Percentiles rank a stretch among this genome's conserved stretches.
These are phyloP conservation scores for Olyra latifolia DNA, from an alignment of 176 grass and related monocot species.

Conservation along the genomic window DNA sequence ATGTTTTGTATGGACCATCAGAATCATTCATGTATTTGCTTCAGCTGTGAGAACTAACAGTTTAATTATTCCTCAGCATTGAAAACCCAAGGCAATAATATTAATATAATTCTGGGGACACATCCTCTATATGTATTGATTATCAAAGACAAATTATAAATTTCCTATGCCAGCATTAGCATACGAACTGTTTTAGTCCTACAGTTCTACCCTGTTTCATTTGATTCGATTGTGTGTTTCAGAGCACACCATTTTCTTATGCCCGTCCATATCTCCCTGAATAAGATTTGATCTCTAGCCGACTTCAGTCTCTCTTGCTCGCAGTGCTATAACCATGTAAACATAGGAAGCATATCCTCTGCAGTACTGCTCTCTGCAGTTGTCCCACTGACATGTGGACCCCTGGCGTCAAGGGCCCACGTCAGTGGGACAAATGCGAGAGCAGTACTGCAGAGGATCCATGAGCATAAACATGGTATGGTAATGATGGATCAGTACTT, in stretches of 20 bases:
- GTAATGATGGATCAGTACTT: background rate
- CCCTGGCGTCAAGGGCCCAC: too few relatives aligned
- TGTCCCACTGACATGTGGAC: too few relatives aligned
- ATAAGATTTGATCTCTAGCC: constrained; percentile 10
- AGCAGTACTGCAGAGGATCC: too few relatives aligned
- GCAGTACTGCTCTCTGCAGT: too few relatives aligned
- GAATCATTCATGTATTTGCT: background rate
- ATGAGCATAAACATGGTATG: constrained; percentile 1
- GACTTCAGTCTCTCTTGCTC: constrained; percentile 5
- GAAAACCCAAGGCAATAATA: background rate
- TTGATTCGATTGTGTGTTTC: background rate
- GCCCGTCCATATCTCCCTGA: background rate
- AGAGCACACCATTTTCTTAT: background rate
- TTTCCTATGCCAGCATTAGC: background rate
- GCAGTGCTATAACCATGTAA: background rate
- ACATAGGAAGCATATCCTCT: too few relatives aligned
- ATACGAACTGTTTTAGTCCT: background rate
- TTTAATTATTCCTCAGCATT: background rate
- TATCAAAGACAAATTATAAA: background rate
- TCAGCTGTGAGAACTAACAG: constrained; percentile 7
- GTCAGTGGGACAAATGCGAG: too few relatives aligned
- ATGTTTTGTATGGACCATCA: background rate
- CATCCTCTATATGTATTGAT: background rate
- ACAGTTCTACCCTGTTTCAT: background rate
- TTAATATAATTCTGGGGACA: background rate